A percentile compares a stretch with the other conserved stretches of the same genome.
Conservation (phyloP, 495 filamentous ascomycete genomes). For the Penicillium flavigenum region DNA sequence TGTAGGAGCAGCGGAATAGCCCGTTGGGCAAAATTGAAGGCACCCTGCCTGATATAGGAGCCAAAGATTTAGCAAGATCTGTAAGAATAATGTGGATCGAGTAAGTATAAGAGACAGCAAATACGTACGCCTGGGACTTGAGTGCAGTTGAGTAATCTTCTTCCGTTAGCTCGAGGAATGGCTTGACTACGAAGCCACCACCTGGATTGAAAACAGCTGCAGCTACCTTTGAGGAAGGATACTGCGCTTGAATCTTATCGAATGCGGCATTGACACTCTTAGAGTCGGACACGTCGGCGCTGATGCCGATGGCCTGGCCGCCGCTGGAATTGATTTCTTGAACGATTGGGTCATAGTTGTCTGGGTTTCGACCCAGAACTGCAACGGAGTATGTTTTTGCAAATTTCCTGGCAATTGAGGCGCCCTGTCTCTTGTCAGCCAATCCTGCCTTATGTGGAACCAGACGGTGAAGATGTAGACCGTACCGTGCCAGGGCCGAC, state of each 20-base stretch:
- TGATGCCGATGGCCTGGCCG: constrained; percentile 74
- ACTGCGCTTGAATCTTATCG: constrained; percentile 60
- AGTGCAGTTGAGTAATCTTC: constrained; percentile 62
- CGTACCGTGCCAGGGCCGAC: constrained; percentile 70
- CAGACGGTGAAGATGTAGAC: constrained; percentile 1
- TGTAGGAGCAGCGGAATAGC: constrained; percentile 70
- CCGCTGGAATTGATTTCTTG: constrained; percentile 68
- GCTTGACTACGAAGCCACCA: constrained; percentile 68
- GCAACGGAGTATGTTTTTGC: constrained; percentile 72
- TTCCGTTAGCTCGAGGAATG: constrained; percentile 71
- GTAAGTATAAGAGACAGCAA: not conserved
- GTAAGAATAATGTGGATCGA: not conserved
- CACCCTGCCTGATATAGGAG: constrained; percentile 56
- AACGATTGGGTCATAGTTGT: constrained; percentile 66
- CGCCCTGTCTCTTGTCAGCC: constrained; percentile 38
- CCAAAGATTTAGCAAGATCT: not conserved
- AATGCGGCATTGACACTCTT: constrained; percentile 66
- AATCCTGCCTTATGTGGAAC: not conserved
- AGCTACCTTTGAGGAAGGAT: constrained; percentile 49
- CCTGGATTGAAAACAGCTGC: constrained; percentile 85
- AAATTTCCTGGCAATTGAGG: constrained; percentile 65
- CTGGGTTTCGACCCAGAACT: constrained; percentile 67
- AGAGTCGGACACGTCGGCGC: constrained; percentile 66
- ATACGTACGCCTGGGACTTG: constrained; percentile 59
- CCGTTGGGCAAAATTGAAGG: constrained; percentile 74